Conservation (phyloP, 2,329 filamentous ascomycete genomes). For the Pseudomassariella vexata region DNA sequence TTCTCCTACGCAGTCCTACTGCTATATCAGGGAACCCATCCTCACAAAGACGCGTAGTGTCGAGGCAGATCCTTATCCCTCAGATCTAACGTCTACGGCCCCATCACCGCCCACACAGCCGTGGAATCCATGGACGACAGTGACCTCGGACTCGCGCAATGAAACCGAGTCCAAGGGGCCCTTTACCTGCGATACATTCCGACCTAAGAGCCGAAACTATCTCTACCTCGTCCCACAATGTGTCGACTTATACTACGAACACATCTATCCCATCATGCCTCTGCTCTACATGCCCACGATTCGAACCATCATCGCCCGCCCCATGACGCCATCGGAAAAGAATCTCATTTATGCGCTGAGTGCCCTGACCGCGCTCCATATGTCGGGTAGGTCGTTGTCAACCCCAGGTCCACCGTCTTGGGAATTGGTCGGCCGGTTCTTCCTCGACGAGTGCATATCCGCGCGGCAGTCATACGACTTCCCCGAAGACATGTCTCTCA, state of each 20-base stretch:
- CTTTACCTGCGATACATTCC: slow-evolving; percentile 37
- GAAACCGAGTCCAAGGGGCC: slow-evolving; percentile 29
- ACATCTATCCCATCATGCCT: slow-evolving; percentile 60
- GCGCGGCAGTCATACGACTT: slow-evolving; percentile 53
- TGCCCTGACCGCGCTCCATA: slow-evolving; percentile 46
- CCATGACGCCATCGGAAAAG: slow-evolving; percentile 30
- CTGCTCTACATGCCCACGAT: slow-evolving; percentile 53
- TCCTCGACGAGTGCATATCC: slow-evolving; percentile 52
- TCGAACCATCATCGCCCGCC: slow-evolving; percentile 39
- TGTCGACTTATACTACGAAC: slow-evolving; percentile 55
- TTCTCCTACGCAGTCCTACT: too few species aligned
- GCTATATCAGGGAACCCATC: too few species aligned
- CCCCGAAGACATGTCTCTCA: slow-evolving; percentile 47
- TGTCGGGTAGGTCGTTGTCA: slow-evolving; percentile 35
- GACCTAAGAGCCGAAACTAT: slow-evolving; percentile 32
- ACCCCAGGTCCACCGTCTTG: slow-evolving; percentile 33
- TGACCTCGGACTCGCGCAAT: slow-evolving; percentile 22
- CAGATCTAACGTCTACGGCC: slow-evolving; percentile 6
- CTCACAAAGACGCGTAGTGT: too few species aligned
- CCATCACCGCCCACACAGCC: slow-evolving; percentile 18
- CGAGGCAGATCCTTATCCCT: slow-evolving; percentile 7
- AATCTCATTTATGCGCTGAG: slow-evolving; percentile 52
- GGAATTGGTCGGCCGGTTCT: slow-evolving; percentile 46
- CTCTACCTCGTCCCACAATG: slow-evolving; percentile 46
- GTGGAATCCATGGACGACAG: slow-evolving; percentile 23